Base-by-base conservation (phyloP, 1,284 basidiomycete species). In the Wallemia hederae region DNA sequence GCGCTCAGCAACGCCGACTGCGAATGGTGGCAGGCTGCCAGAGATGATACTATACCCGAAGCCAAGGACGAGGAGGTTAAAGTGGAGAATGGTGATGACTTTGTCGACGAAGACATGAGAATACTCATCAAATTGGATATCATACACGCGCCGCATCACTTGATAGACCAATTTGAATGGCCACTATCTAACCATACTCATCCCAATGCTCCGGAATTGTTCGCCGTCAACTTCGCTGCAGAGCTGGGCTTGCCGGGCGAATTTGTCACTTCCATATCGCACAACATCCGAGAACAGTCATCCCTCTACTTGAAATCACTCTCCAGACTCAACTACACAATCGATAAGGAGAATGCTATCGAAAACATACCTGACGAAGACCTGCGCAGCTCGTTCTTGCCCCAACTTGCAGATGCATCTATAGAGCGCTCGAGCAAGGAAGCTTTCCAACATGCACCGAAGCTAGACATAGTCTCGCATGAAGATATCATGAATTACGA, bases 131-230 rank as follows among this genome's bases (percentile, higher is more conserved):
- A 87, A 79, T 86, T 88, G 65, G 94, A 99, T 71, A 89, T 99
- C 70, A 88, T 90, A 60, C 84, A 91, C 60, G 91, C 90, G 28
- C 81, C 82, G 22, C 81, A 91, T 73, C 91, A 94, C 70, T 77
- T 99, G 27, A 83, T 90, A 60, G 94, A 99, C 72, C 86, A 91
- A 67, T 94, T 99, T 68, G 94, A 99, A 70, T 99, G 94, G 94
- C 98, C 70, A 73, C 97, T 57, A 82, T 83, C 66, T 83, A 83
- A 64, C 74, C 77, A 31, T 74, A 76, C 22, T 17, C 39, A 49
- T 15, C 14, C 11, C 59, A 81, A 85, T 1, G 83, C 84, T 1
- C 89, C 92, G 0, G 94, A 99, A 71, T 80, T 83, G 60, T 98
- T 98, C 71, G 89, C 92, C 7, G 83, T 85, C 64, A 75, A 82